Evolutionary conservation across 1,139 yeast genomes (phyloP), one percentile per base, ranked within the genome.

Genomic region (Eremothecium sinecaudum): DNA sequence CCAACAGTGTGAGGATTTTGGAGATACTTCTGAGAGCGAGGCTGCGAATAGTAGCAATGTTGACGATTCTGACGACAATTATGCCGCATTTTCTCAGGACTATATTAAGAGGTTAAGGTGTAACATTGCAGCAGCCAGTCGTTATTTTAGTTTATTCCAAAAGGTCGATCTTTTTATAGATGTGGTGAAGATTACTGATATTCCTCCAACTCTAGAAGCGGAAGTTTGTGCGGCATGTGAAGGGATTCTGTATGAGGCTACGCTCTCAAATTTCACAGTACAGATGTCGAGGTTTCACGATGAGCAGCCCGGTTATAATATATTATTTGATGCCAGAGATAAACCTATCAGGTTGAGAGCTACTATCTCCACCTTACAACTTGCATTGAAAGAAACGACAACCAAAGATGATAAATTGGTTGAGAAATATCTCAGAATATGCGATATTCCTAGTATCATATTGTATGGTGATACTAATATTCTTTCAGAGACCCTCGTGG

Each of bases 281-380:
- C 50, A 51, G 19, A 26, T 48, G 8, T 44, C 48, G 13, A 48
- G 59, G 36, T 55, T 54, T 35, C 44, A 42, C 24, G 45, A 48
- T n/a, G 51, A 55, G 4, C 57, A 62, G 32, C 67, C 84, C 1
- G 87, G 86, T 0, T 79, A 66, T 50, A 78, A 76, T 37, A 62
- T 76, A 3, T 49, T 67, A 12, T 79, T 73, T 47, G 62, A 64
- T 23, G 63, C 69, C 8, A 51, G 56, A 2, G 84, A 78, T 42
- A 54, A 53, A 11, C 86, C 86, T 1, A 53, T 73, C 29, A 75
- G 73, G 39, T 44, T 67, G 24, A 63, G 74, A 11, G 39, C 63
- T 2, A 64, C 77, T 0, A 18, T 62, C 5, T 45, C 61, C 19
- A 52, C 59, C 16, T 46, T 71, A 1, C 75, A 66, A 43, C 38